A percentile compares a stretch with the other conserved stretches of the same genome.
Conservation (phyloP, 2,329 filamentous ascomycete species). For the Colletotrichum simmondsii region DNA sequence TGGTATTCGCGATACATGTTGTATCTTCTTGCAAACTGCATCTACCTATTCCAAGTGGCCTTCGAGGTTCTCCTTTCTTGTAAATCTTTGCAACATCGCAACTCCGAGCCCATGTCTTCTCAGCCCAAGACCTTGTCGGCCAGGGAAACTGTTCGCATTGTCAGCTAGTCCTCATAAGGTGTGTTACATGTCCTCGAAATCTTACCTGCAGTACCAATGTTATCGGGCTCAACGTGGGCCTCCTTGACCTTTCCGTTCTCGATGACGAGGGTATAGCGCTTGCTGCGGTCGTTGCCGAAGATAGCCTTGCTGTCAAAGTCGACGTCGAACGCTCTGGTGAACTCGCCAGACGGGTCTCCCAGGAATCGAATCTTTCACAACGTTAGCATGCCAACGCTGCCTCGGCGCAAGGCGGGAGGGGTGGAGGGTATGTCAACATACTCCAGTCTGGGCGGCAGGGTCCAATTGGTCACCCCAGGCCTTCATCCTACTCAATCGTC, state of each 20-base stretch:
- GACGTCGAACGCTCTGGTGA: conserved; percentile 86
- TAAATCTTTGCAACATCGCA: background rate
- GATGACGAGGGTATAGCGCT: conserved; percentile 87
- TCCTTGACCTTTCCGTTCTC: conserved; percentile 88
- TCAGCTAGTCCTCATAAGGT: background rate
- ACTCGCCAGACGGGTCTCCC: conserved; percentile 81
- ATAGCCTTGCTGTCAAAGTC: conserved; percentile 82
- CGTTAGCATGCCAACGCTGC: background rate
- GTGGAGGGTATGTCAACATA: conserved; percentile 59
- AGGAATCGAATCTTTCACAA: conserved; percentile 85
- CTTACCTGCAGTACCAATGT: conserved; percentile 82
- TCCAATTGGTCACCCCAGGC: conserved; percentile 86
- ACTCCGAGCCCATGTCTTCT: background rate
- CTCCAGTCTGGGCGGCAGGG: conserved; percentile 77
- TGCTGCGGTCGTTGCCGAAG: conserved; percentile 85
- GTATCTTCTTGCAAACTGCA: background rate
- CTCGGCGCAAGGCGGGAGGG: background rate
- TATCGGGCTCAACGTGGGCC: conserved; percentile 87
- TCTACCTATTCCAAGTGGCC: background rate
- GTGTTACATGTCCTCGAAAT: conserved; percentile 1
- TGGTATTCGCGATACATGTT: background rate
- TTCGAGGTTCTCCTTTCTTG: background rate
- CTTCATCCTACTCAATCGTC: conserved; percentile 75
- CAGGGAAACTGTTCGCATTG: conserved; percentile 53
- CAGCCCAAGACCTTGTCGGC: conserved; percentile 61